Conservation (phyloP, 2,329 filamentous ascomycete genomes). For the Gaeumannomyces sp. region DNA sequence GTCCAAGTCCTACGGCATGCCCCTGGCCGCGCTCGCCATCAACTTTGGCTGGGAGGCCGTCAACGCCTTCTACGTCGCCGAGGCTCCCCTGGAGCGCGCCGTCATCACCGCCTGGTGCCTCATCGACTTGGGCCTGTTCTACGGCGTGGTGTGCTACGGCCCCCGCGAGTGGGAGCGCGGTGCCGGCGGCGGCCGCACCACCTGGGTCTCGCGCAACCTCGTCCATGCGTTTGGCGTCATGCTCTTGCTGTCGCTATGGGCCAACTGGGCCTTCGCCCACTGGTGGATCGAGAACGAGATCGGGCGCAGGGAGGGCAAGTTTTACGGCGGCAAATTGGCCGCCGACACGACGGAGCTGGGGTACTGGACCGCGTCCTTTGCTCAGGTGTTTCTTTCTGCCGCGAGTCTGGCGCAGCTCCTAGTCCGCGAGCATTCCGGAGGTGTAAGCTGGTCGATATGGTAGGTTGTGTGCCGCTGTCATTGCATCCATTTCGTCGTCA, state of each 20-base stretch:
- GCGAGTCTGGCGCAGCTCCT: constrained; percentile 35
- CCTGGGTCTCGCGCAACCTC: constrained; percentile 4
- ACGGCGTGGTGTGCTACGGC: constrained; percentile 3
- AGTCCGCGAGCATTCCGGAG: constrained; percentile 41
- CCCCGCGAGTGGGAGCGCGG: constrained; percentile 5
- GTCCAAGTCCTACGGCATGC: constrained; percentile 9
- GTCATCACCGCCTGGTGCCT: constrained; percentile 7
- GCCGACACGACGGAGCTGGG: constrained; percentile 44
- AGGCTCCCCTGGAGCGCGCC: constrained; percentile 6
- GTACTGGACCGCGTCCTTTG: constrained; percentile 36
- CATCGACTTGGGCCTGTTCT: constrained; percentile 9
- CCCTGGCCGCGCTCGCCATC: constrained; percentile 6
- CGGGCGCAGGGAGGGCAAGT: constrained; percentile 35
- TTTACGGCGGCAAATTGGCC: constrained; percentile 32
- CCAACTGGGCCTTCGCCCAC: constrained; percentile 4
- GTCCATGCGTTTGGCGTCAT: neutral
- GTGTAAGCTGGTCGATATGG: constrained; percentile 42
- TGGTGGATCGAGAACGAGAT: constrained; percentile 7
- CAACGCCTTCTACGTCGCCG: constrained; percentile 9
- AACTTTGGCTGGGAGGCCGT: constrained; percentile 10
- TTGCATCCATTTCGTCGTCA: too few species aligned
- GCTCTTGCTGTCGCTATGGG: constrained; percentile 3
- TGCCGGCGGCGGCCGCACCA: neutral
- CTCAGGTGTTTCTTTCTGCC: constrained; percentile 3
- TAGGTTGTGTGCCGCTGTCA: constrained; percentile 23